Conservation (phyloP, 2,329 filamentous ascomycete species). For the Thermothelomyces thermophilus region DNA sequence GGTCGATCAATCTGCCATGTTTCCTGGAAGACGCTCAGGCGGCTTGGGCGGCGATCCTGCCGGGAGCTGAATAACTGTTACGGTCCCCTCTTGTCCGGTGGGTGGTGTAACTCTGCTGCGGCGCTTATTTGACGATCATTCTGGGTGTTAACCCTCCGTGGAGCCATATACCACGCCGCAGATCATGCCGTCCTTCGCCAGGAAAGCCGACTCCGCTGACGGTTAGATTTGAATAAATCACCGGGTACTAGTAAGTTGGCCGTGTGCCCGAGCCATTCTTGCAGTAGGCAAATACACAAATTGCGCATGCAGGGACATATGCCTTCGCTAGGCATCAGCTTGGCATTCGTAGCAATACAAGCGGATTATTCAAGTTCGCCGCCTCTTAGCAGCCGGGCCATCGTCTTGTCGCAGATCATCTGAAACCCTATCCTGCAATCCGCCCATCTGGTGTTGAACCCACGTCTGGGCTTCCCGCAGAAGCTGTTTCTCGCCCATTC, state of each 20-base stretch:
- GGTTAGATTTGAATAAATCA: no score
- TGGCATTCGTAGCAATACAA: neutral
- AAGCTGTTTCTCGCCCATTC: conserved; percentile 33
- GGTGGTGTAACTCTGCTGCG: neutral
- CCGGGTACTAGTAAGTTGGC: neutral
- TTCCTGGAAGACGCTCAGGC: no score
- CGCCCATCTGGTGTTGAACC: conserved; percentile 19
- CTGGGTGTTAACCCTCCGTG: neutral
- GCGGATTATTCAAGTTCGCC: conserved; percentile 10
- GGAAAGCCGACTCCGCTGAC: neutral
- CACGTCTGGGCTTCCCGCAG: conserved; percentile 27
- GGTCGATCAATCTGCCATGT: no score
- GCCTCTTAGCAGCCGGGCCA: conserved; percentile 25
- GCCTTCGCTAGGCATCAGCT: neutral
- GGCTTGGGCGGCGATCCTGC: no score
- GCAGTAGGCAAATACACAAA: no score
- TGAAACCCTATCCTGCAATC: conserved; percentile 9
- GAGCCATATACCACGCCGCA: neutral
- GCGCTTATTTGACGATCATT: neutral
- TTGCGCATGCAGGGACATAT: no score
- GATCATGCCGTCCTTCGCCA: neutral
- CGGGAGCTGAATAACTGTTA: no score
- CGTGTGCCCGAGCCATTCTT: no score
- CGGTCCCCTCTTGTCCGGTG: neutral
- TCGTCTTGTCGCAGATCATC: conserved; percentile 15